These are phyloP conservation scores for Mycena alexandri DNA, from an alignment of 768 basidiomycete genomes.

Conservation along the genomic window DNA sequence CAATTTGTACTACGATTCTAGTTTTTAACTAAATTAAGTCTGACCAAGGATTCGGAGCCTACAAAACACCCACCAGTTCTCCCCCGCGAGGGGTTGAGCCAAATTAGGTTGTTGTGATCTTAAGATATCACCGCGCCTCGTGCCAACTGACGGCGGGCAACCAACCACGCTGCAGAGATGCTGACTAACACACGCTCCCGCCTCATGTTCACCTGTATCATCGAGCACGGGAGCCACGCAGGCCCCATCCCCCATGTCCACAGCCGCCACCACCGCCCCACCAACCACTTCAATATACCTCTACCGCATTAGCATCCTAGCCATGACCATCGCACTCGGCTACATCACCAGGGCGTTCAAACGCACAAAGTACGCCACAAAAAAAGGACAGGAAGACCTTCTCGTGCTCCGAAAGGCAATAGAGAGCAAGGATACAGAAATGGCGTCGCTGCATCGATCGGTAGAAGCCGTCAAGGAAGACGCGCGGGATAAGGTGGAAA, in stretches of 20 bases:
- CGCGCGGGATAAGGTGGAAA: constrained; percentile 16
- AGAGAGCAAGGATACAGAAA: constrained; percentile 27
- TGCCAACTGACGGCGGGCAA: constrained; percentile 13
- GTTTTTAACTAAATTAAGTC: background rate
- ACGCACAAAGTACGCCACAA: constrained; percentile 21
- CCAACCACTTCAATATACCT: constrained; percentile 18
- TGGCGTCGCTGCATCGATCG: constrained; percentile 29
- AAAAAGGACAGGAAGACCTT: constrained; percentile 28
- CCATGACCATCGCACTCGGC: constrained; percentile 28
- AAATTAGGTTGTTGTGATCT: constrained; percentile 11
- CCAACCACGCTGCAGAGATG: constrained; percentile 25
- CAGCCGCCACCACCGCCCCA: constrained; percentile 8
- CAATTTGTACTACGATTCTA: background rate
- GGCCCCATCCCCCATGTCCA: constrained; percentile 22
- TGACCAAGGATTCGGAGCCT: background rate
- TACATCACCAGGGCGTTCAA: constrained; percentile 26
- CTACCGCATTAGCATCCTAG: constrained; percentile 22
- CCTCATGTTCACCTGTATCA: constrained; percentile 30
- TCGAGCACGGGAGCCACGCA: constrained; percentile 11
- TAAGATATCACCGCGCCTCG: constrained; percentile 14
- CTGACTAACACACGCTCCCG: constrained; percentile 32
- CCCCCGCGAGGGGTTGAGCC: background rate
- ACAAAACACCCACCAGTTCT: background rate
- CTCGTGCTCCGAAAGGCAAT: constrained; percentile 36
- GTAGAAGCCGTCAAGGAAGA: constrained; percentile 29